Evolutionary conservation across 345 rosid genomes (phyloP).

Genomic region (Lepidium africanum): DNA sequence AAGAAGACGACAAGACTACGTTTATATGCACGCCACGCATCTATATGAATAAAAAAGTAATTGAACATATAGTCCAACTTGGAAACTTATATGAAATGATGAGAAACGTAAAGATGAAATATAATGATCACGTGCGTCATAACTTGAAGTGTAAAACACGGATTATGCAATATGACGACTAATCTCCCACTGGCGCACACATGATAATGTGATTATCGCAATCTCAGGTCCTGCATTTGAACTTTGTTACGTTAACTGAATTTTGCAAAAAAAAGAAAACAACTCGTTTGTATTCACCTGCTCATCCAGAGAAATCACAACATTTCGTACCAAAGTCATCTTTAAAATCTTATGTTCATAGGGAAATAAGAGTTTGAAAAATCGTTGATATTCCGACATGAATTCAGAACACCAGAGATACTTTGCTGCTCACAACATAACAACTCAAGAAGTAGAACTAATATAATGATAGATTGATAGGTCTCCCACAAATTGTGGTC

Average conservation of each 20-base stretch:
- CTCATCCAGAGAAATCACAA: not conserved
- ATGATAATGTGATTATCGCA: not conserved
- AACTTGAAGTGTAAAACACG: conserved; percentile 22
- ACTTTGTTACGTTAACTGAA: conserved; percentile 1
- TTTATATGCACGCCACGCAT: conserved; percentile 13
- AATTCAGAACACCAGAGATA: not conserved
- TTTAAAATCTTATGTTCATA: not conserved
- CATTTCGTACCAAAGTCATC: not conserved
- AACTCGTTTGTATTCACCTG: too few species aligned
- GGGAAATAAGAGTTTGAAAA: not conserved
- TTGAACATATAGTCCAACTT: not conserved
- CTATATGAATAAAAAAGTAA: not conserved
- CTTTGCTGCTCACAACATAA: not conserved
- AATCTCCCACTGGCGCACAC: conserved; percentile 9
- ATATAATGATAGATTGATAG: not conserved
- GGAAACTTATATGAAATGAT: not conserved
- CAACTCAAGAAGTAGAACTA: not conserved
- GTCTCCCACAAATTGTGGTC: conserved; percentile 12
- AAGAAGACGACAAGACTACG: conserved; percentile 7
- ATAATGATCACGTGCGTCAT: conserved; percentile 9
- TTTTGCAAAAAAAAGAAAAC: not conserved
- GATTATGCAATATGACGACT: not conserved
- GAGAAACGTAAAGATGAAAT: conserved; percentile 20
- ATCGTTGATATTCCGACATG: not conserved
- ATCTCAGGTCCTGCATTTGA: not conserved